phyloP scores from a whole-genome alignment of 305 asterid genomes.

The Ilex paraguariensis region DNA sequence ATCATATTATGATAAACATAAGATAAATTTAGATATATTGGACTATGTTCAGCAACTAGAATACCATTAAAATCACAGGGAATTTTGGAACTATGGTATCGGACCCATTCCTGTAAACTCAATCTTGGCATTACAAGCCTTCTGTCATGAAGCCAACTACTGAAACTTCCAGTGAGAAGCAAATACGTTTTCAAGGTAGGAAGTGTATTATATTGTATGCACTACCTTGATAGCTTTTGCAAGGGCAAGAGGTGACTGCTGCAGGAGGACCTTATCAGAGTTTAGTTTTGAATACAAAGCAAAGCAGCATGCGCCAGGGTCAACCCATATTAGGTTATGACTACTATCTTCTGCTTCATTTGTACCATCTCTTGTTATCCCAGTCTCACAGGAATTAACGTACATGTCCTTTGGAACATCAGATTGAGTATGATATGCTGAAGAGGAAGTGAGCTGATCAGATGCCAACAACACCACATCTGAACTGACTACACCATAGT shows the following conservation, averaged over 20 bases:
- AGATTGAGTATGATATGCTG: background rate
- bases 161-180: background rate
- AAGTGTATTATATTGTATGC: conserved; percentile 7
- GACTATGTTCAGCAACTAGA: no score
- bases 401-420: conserved; percentile 7
- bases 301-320: conserved; percentile 74
- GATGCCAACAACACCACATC: conserved; percentile 73
- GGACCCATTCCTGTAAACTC: no score
- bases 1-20: no score
- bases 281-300: conserved; percentile 77
- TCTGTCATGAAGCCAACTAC: no score
- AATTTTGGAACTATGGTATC: no score
- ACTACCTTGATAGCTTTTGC: conserved; percentile 90
- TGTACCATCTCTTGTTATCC: conserved; percentile 14
- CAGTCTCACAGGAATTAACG: conserved; percentile 13
- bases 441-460: conserved; percentile 40
- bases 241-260: conserved; percentile 83
- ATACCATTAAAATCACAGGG: no score
- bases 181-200: background rate
- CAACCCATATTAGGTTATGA: conserved; percentile 69
- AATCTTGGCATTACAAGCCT: no score
- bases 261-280: conserved; percentile 54
- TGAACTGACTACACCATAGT: conserved; percentile 60
- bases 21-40: no score
- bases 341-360: conserved; percentile 30